Percentiles rank a stretch among this genome's conserved stretches.
Conservation (phyloP, 257 asterid species). For the Capsicum baccatum region DNA sequence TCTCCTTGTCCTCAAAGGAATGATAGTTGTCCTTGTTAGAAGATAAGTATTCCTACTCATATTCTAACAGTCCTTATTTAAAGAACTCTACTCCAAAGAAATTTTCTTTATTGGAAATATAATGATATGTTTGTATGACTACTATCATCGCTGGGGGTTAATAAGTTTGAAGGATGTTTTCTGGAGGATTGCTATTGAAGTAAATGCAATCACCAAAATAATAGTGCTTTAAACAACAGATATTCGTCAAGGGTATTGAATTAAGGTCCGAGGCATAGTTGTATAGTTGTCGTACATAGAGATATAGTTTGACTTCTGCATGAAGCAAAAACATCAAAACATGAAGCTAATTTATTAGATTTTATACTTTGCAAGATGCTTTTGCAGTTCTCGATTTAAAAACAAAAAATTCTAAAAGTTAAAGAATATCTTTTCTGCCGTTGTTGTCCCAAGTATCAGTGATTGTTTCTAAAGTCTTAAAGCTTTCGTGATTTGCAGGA, state of each 20-base stretch:
- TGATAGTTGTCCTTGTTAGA: not conserved
- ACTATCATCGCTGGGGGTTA: not conserved
- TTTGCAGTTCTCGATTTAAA: not conserved
- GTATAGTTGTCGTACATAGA: not conserved
- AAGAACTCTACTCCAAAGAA: not conserved
- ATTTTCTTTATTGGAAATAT: not conserved
- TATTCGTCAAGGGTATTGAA: not conserved
- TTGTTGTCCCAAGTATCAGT: constrained; percentile 1
- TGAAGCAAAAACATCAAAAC: not conserved
- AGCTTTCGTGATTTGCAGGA: constrained; percentile 45
- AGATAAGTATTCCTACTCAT: not conserved
- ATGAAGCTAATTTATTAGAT: not conserved
- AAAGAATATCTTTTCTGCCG: not conserved
- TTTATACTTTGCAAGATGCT: not conserved
- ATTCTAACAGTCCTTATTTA: not conserved
- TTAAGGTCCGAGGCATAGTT: not conserved
- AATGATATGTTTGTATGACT: not conserved
- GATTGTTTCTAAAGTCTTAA: constrained; percentile 17
- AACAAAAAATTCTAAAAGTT: not conserved
- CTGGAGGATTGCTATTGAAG: not conserved
- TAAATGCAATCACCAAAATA: not conserved
- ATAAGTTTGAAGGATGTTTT: not conserved
- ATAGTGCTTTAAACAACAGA: not conserved
- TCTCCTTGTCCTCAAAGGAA: not conserved
- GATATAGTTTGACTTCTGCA: not conserved